Base-by-base conservation (phyloP, 805 yeast genomes). In the Kregervanrija pseudodelftensis region DNA sequence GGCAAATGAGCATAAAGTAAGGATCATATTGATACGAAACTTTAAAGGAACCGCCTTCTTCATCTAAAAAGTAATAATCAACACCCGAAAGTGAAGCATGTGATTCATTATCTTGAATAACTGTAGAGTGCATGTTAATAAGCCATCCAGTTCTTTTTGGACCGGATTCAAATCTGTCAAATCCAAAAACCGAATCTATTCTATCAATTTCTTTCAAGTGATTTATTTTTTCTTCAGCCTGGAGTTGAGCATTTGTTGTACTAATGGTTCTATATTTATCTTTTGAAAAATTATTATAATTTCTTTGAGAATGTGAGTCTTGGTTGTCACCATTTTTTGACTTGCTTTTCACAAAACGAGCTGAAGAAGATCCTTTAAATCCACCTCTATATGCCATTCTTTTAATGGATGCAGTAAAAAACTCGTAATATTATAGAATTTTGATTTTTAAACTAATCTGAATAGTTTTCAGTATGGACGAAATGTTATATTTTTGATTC, bases 1-100 rank as follows among this genome's bases (percentile, higher is more conserved):
- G 69, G 50, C 87, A 78, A 2, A 79, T 72, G 10, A 93, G 66
- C 42, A 83, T 76, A 57, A 93, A 85, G 61, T 93, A 93, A 0
- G 99, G 99, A 54, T 87, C 89, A 59, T 77, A 86, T 46, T 76
- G 83, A 11, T 86, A 64, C 1, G 95, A 83, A 4, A 89, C 82
- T 60, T 91, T 93, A 69, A 95, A 93, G 37, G 85, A 79, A 7
- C 97, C 99, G 40, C 99, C 99, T 61, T 90, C 97, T 56, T 87
- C 96, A 61, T 90, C 98, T 8, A 93, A 65, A 55, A 95, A 93
- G 60, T 95, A 95, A 63, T 84, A 89, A 55, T 93, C 97, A 3
- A 91, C 96, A 3, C 91, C 99, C 0, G 96, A 77, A 33, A 76
- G 70, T 9, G 95, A 96, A n/a, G 76, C 69, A 10, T 73, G 55